These are phyloP conservation scores for Vigna mungo DNA, from an alignment of 306 rosid genomes.

Conservation along the genomic window DNA sequence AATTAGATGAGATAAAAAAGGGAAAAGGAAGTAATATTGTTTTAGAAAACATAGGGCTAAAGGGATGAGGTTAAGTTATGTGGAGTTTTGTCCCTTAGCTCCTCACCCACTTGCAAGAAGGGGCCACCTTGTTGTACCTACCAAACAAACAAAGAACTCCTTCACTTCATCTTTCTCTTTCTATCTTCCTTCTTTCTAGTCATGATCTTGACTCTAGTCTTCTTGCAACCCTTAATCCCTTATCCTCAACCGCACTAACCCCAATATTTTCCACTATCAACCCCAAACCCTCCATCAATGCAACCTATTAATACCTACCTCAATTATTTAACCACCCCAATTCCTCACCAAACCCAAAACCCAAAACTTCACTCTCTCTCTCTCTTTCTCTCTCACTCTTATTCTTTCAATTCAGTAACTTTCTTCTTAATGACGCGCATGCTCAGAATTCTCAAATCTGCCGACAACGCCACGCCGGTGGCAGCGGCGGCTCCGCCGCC, in stretches of 20 bases:
- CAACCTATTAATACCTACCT: slow-evolving; percentile 48
- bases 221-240: slow-evolving; percentile 41
- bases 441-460: slow-evolving; percentile 45
- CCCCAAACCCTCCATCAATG: slow-evolving; percentile 32
- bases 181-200: neutral
- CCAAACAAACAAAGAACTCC: slow-evolving; percentile 21
- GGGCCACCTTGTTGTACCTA: slow-evolving; percentile 37
- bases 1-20: neutral
- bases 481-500: slow-evolving; percentile 62
- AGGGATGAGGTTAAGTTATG: slow-evolving; percentile 26
- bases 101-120: slow-evolving; percentile 33
- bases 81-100: slow-evolving; percentile 39
- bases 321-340: slow-evolving; percentile 39
- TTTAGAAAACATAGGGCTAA: neutral
- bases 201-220: slow-evolving; percentile 49
- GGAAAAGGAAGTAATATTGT: neutral
- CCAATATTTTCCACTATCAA: slow-evolving; percentile 4
- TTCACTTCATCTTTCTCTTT: neutral
- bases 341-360: slow-evolving; percentile 23
- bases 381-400: neutral
- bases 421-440: slow-evolving; percentile 54
- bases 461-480: slow-evolving; percentile 20
- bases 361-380: neutral
- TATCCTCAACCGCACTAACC: slow-evolving; percentile 42
- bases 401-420: too few species aligned